These are phyloP conservation scores for Penicillium odoratum DNA, from an alignment of 495 filamentous ascomycete genomes.

Conservation along the genomic window DNA sequence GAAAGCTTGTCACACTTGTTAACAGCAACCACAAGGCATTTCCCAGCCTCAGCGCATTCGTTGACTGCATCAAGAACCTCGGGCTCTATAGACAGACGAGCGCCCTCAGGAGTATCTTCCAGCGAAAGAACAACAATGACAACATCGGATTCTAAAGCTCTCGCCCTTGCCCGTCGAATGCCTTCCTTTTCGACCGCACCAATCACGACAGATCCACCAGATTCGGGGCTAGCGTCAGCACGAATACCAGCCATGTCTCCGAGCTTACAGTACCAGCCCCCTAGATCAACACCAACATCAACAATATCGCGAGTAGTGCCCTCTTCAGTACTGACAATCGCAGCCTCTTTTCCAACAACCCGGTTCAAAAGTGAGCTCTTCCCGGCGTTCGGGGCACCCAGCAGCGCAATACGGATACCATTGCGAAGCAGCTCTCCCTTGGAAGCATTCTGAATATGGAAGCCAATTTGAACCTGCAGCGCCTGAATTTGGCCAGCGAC, in stretches of 20 bases:
- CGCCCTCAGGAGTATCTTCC: slow-evolving; percentile 44
- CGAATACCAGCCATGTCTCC: slow-evolving; percentile 89
- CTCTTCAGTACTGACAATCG: slow-evolving; percentile 88
- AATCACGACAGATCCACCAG: slow-evolving; percentile 37
- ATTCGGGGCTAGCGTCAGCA: slow-evolving; percentile 36
- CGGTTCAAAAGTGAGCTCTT: slow-evolving; percentile 93
- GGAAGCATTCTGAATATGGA: slow-evolving; percentile 73
- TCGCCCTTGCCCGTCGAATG: slow-evolving; percentile 79
- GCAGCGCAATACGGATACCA: slow-evolving; percentile 80
- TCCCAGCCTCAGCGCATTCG: slow-evolving; percentile 54
- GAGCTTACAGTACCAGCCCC: slow-evolving; percentile 82
- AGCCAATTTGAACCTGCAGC: slow-evolving; percentile 60
- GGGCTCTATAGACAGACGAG: slow-evolving; percentile 48
- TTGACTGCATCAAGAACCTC: slow-evolving; percentile 60
- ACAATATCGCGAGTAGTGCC: slow-evolving; percentile 94
- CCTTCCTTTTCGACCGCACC: slow-evolving; percentile 86
- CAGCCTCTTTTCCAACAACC: slow-evolving; percentile 89
- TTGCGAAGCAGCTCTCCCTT: slow-evolving; percentile 82
- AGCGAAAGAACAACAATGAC: slow-evolving; percentile 78
- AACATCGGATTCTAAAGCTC: slow-evolving; percentile 81
- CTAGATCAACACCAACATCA: slow-evolving; percentile 86
- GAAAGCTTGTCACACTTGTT: slow-evolving; percentile 77
- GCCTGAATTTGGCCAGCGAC: slow-evolving; percentile 62
- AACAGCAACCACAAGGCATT: slow-evolving; percentile 67
- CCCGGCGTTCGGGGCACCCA: slow-evolving; percentile 92